A percentile compares a stretch with the other conserved stretches of the same genome.
phyloP scores from a whole-genome alignment of 78 protist species.

The Dictyostelium citrinum region DNA sequence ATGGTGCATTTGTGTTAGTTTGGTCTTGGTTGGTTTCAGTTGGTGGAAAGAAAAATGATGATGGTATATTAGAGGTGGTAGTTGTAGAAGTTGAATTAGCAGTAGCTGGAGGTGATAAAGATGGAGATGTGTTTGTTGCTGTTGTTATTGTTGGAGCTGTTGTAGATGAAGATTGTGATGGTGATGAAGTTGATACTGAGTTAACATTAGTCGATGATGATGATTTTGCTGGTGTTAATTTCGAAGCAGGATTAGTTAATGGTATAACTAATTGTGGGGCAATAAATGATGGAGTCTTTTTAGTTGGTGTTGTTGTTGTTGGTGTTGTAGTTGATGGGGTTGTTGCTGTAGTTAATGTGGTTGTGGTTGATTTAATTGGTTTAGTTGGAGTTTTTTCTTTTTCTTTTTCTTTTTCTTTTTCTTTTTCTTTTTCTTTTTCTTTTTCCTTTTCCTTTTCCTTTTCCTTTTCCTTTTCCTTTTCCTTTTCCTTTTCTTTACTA shows the following conservation, averaged over 20 bases:
- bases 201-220: background rate
- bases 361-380: background rate
- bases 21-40: background rate
- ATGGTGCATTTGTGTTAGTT: background rate
- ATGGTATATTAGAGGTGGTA: background rate
- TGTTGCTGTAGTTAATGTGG: background rate
- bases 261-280: constrained; percentile 19
- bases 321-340: background rate
- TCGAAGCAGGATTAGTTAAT: constrained; percentile 27
- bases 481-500: background rate
- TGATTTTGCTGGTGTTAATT: background rate
- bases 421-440: background rate
- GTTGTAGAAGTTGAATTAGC: background rate
- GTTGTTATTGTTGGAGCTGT: background rate
- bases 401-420: background rate
- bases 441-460: background rate
- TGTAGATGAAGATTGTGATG: background rate
- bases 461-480: background rate
- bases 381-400: background rate
- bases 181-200: background rate
- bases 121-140: background rate
- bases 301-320: background rate
- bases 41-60: background rate
- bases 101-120: background rate
- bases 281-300: constrained; percentile 40